Evolutionary conservation across 306 rosid species (phyloP), one percentile per base, ranked within the genome.

Genomic region (Glycyrrhiza uralensis): DNA sequence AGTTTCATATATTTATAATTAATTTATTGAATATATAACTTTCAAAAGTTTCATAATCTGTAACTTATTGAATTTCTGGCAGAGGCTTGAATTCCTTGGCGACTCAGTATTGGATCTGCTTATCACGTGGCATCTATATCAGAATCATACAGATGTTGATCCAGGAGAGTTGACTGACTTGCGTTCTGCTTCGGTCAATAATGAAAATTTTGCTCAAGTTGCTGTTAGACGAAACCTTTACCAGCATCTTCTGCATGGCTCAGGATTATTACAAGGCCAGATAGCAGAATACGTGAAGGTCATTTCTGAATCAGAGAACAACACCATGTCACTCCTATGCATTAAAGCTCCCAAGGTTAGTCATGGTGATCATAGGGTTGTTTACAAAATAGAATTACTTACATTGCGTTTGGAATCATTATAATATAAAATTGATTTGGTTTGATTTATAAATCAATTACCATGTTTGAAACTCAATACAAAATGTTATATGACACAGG

Each of bases 21-120:
- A 42, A 22, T 15, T 66, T 78, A 29, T 60, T 38, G 57, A 45
- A 50, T 30, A 36, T 58, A 38, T 62, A 58, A 56, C 39, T 73
- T 66, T 9, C 20, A 66, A 20, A 59, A 41, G 68, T 78, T 72
- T 76, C 69, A 46, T 63, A 4, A 41, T 35, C 47, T 70, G 1
- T 39, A 44, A 79, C 76, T 54, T 74, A 14, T 64, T 83, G 70
- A 69, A 68, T 42, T 80, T 77, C 72, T 66, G 23, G 79, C 91
- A 94, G 99, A 84, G 97, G 82, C 96, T 94, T 38, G 97, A 94
- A 76, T 94, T 87, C 88, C 96, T 94, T 11, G 99, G 99, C 0
- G 99, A 91, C 69, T 80, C 96, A 2, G 97, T 91, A 29, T 80
- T 94, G 84, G 99, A 91, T 87, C 69, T 94, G 59, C 99, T 94